phyloP scores from a whole-genome alignment of 805 yeast species.

The Metschnikowia henanensis region DNA sequence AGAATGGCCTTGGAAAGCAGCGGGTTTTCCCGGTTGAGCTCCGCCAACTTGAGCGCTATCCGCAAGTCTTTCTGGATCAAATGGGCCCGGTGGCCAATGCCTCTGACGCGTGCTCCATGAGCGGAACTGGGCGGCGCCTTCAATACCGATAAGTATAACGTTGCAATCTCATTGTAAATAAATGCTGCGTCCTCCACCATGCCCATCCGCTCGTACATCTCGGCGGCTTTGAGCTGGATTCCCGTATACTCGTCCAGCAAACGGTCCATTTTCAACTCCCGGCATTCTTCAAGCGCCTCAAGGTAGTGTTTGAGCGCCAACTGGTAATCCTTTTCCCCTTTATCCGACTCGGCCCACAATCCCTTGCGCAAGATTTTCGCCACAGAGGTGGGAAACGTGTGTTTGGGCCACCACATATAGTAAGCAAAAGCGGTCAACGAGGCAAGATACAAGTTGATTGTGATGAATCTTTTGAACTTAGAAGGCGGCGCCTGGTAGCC shows the following conservation, averaged over 20 bases:
- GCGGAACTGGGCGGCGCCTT: slow-evolving; percentile 34
- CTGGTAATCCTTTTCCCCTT: slow-evolving; percentile 58
- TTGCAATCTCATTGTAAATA: slow-evolving; percentile 65
- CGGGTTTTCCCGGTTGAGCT: slow-evolving; percentile 48
- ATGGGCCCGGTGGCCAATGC: slow-evolving; percentile 47
- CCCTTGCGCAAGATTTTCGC: slow-evolving; percentile 74
- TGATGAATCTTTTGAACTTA: slow-evolving; percentile 14
- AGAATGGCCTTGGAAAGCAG: slow-evolving; percentile 55
- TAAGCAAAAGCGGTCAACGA: slow-evolving; percentile 29
- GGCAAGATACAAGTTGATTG: slow-evolving; percentile 16
- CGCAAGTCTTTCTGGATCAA: slow-evolving; percentile 69
- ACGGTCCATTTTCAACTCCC: slow-evolving; percentile 52
- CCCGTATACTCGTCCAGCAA: slow-evolving; percentile 86
- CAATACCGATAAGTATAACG: slow-evolving; percentile 55
- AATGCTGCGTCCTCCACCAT: slow-evolving; percentile 63
- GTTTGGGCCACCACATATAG: slow-evolving; percentile 61
- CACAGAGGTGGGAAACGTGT: slow-evolving; percentile 66
- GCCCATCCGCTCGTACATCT: slow-evolving; percentile 74
- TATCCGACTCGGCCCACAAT: slow-evolving; percentile 79
- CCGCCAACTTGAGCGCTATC: slow-evolving; percentile 66
- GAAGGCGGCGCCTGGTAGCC: slow-evolving; percentile 14
- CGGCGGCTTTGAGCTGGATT: slow-evolving; percentile 81
- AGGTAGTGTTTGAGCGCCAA: slow-evolving; percentile 72
- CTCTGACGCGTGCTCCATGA: slow-evolving; percentile 22
- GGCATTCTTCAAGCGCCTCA: slow-evolving; percentile 68